phyloP scores from a whole-genome alignment of 2,329 filamentous ascomycete species.

The Huntiella moniliformis region DNA sequence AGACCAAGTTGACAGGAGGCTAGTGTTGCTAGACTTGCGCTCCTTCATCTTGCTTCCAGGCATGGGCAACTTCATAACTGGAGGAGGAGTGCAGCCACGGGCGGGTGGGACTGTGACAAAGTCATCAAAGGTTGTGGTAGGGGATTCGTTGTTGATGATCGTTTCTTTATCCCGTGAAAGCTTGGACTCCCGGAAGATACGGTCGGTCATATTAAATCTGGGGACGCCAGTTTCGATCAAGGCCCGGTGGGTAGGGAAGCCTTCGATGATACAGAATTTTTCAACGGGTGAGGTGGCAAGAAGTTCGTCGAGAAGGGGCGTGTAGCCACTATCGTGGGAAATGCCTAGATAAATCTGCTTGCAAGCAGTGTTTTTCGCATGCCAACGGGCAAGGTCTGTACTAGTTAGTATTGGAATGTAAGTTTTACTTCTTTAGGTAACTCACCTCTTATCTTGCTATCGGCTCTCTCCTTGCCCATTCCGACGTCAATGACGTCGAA shows the following conservation, averaged over 20 bases:
- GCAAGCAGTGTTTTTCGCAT: slow-evolving; percentile 42
- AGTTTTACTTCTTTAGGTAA: too few relatives aligned
- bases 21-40: background rate
- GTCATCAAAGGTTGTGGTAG: background rate
- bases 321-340: slow-evolving; percentile 42
- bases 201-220: slow-evolving; percentile 26
- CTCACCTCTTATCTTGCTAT: slow-evolving; percentile 12
- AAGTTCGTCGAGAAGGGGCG: slow-evolving; percentile 38
- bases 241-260: slow-evolving; percentile 19
- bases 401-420: background rate
- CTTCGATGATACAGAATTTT: slow-evolving; percentile 36
- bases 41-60: slow-evolving; percentile 1
- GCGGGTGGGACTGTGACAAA: background rate
- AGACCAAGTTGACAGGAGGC: background rate
- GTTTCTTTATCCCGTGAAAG: slow-evolving; percentile 20
- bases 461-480: slow-evolving; percentile 39
- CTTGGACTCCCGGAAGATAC: slow-evolving; percentile 36
- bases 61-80: slow-evolving; percentile 1
- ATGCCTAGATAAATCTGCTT: slow-evolving; percentile 42
- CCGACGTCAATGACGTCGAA: slow-evolving; percentile 49
- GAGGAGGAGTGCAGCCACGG: slow-evolving; percentile 4
- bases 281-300: slow-evolving; percentile 25
- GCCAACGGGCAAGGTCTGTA: slow-evolving; percentile 33
- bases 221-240: slow-evolving; percentile 23
- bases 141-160: background rate